Conservation (phyloP, 1,284 basidiomycete species). For the Macrocystidia cucumis region DNA sequence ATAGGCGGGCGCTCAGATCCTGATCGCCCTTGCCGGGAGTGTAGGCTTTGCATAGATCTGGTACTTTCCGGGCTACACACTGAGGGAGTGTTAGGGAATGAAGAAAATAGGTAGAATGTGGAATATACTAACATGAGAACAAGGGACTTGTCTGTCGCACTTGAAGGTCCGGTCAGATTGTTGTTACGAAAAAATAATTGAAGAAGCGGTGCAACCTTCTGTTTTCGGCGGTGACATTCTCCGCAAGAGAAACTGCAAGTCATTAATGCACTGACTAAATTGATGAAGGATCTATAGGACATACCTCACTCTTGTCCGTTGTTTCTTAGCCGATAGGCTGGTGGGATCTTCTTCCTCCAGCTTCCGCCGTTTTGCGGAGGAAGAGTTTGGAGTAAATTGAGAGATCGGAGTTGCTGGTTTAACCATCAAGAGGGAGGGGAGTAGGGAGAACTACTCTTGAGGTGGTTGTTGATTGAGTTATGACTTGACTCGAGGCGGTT, state of each 20-base stretch:
- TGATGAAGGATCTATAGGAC: slow-evolving; percentile 11
- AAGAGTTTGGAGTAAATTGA: slow-evolving; percentile 13
- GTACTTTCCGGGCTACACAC: slow-evolving; percentile 78
- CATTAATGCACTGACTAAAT: slow-evolving; percentile 9
- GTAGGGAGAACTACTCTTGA: no score
- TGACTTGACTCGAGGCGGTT: no score
- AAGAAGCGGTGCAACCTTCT: slow-evolving; percentile 45
- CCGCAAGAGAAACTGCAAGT: slow-evolving; percentile 70
- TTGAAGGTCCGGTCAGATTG: slow-evolving; percentile 19
- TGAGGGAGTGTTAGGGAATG: slow-evolving; percentile 19
- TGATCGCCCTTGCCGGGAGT: slow-evolving; percentile 80
- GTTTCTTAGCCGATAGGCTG: slow-evolving; percentile 49
- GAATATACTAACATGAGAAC: slow-evolving; percentile 57
- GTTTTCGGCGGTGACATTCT: slow-evolving; percentile 78
- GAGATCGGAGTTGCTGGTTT: slow-evolving; percentile 20
- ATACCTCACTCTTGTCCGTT: slow-evolving; percentile 70
- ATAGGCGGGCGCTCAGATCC: slow-evolving; percentile 63
- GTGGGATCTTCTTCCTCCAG: slow-evolving; percentile 48
- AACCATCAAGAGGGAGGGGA: slow-evolving; percentile 20
- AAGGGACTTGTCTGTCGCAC: slow-evolving; percentile 78
- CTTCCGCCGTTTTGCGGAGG: slow-evolving; percentile 50
- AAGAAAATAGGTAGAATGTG: slow-evolving; percentile 7
- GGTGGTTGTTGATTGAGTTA: no score
- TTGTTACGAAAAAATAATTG: slow-evolving; percentile 14
- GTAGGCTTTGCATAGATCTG: slow-evolving; percentile 78